Conservation (phyloP, 345 rosid species). For the Arabis alpina region DNA sequence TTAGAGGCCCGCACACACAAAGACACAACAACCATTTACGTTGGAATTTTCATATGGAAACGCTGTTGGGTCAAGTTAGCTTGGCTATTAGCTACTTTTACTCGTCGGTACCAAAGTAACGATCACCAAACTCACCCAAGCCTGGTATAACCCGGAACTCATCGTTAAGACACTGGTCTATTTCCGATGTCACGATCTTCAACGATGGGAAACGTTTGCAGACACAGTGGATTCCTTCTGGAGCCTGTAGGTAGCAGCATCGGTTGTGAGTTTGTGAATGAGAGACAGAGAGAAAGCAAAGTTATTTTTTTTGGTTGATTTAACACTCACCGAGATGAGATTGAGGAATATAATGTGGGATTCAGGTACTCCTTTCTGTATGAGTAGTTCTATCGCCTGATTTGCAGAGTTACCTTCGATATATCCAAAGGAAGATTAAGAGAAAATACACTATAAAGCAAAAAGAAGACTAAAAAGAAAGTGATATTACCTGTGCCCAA, state of each 20-base stretch:
- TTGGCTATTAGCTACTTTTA: conserved; percentile 33
- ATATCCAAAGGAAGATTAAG: conserved; percentile 11
- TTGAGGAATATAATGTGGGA: conserved; percentile 93
- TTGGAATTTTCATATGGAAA: background rate
- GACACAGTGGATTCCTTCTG: conserved; percentile 95
- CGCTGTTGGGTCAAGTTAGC: background rate
- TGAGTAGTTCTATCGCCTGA: conserved; percentile 87
- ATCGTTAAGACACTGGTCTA: conserved; percentile 78
- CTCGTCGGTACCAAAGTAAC: conserved; percentile 97
- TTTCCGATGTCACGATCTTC: conserved; percentile 97
- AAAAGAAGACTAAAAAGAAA: background rate
- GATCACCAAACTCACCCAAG: conserved; percentile 97
- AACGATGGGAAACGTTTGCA: conserved; percentile 78
- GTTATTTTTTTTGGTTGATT: background rate
- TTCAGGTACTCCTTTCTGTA: conserved; percentile 95
- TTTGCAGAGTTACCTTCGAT: conserved; percentile 89
- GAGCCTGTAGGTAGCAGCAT: conserved; percentile 60
- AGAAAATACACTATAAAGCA: conserved; percentile 3
- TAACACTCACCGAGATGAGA: conserved; percentile 78
- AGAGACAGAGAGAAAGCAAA: background rate
- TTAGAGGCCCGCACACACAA: conserved; percentile 14
- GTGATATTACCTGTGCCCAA: conserved; percentile 76
- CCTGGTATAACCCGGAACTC: conserved; percentile 97
- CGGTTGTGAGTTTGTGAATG: conserved; percentile 1
- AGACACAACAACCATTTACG: conserved; percentile 13